phyloP scores from a whole-genome alignment of 148 eudicot species.

The Nepenthes gracilis region DNA sequence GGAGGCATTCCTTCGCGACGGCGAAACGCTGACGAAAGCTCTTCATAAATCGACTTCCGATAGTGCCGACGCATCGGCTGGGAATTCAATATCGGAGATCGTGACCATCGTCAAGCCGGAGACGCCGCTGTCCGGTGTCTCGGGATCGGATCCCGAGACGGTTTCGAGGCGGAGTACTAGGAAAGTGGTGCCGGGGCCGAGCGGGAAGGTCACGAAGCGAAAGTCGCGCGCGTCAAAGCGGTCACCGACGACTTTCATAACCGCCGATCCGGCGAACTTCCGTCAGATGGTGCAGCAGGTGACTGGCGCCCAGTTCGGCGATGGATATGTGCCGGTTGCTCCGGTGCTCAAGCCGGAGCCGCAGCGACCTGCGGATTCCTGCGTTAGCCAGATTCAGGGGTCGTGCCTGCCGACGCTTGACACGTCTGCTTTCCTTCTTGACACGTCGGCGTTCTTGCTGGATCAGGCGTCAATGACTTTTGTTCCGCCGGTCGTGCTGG shows the following conservation, averaged over 20 bases:
- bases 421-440: slow-evolving; percentile 62
- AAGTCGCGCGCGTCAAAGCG: slow-evolving; percentile 59
- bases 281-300: slow-evolving; percentile 86
- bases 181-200: too few relatives aligned
- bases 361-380: too few relatives aligned
- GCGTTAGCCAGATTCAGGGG: slow-evolving; percentile 22
- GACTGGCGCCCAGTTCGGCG: slow-evolving; percentile 40
- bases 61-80: too few relatives aligned
- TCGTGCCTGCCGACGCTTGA: slow-evolving; percentile 57
- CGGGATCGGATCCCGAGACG: too few relatives aligned
- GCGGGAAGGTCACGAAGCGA: slow-evolving; percentile 38
- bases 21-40: too few relatives aligned
- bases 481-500: slow-evolving; percentile 7
- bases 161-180: too few relatives aligned
- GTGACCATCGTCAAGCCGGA: too few relatives aligned
- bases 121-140: too few relatives aligned
- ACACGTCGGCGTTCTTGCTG: slow-evolving; percentile 10
- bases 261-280: slow-evolving; percentile 62
- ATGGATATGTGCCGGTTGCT: slow-evolving; percentile 8
- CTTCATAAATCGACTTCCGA: too few relatives aligned
- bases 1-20: too few relatives aligned
- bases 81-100: too few relatives aligned
- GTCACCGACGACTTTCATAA: slow-evolving; percentile 50
- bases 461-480: slow-evolving; percentile 4
- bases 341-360: too few relatives aligned